Evolutionary conservation across 2,329 filamentous ascomycete genomes (phyloP).

Genomic region (Fusarium sp.): DNA sequence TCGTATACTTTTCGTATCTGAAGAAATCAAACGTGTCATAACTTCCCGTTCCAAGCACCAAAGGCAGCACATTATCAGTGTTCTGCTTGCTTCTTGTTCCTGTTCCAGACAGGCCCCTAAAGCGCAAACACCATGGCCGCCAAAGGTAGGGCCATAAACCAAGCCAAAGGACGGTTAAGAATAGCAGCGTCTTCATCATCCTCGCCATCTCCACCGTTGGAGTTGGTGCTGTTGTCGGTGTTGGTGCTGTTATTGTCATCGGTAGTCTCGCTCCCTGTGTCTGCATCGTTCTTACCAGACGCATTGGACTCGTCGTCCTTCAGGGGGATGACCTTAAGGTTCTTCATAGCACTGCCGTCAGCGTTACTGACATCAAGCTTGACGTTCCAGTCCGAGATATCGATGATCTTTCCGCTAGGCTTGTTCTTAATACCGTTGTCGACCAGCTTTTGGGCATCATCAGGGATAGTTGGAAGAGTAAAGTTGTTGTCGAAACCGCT

Average conservation of each 20-base stretch:
- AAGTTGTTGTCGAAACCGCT: constrained; percentile 81
- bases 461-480: constrained; percentile 74
- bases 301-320: constrained; percentile 56
- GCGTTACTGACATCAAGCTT: constrained; percentile 52
- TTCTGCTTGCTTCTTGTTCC: background rate
- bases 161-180: constrained; percentile 44
- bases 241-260: constrained; percentile 35
- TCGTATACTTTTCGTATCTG: constrained; percentile 32
- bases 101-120: constrained; percentile 6
- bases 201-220: constrained; percentile 36
- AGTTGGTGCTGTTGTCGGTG: constrained; percentile 29
- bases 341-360: constrained; percentile 52
- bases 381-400: constrained; percentile 71
- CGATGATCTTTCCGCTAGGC: constrained; percentile 73
- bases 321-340: constrained; percentile 59
- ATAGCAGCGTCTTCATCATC: constrained; percentile 44
- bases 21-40: constrained; percentile 24
- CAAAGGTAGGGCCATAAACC: constrained; percentile 47
- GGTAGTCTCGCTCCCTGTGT: constrained; percentile 45
- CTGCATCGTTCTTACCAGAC: constrained; percentile 53
- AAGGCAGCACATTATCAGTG: constrained; percentile 19
- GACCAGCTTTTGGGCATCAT: constrained; percentile 76
- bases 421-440: constrained; percentile 75
- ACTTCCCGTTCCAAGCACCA: constrained; percentile 11
- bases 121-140: constrained; percentile 49